These are phyloP conservation scores for Agrostemma githago DNA, from an alignment of 148 eudicot species.

Conservation along the genomic window DNA sequence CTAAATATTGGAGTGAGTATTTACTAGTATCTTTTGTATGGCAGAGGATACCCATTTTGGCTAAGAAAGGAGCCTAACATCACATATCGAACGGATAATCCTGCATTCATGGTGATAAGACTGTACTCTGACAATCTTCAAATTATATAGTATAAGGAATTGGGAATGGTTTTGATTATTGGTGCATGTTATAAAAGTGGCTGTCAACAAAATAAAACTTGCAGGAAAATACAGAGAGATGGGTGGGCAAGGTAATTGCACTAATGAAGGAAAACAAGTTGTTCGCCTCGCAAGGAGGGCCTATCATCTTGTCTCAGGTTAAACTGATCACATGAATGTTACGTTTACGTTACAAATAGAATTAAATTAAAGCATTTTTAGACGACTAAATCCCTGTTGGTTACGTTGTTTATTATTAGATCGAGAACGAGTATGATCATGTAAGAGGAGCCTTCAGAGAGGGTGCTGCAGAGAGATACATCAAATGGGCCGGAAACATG, in stretches of 20 bases:
- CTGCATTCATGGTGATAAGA: constrained; percentile 52
- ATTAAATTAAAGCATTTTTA: no score
- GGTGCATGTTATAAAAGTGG: background rate
- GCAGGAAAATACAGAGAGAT: constrained; percentile 59
- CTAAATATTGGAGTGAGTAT: background rate
- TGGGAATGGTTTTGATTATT: background rate
- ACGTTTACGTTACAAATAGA: no score
- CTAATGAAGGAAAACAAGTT: constrained; percentile 60
- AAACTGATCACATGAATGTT: background rate
- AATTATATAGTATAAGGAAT: background rate
- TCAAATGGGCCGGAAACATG: constrained; percentile 76
- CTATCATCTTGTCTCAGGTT: constrained; percentile 79
- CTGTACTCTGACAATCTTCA: background rate
- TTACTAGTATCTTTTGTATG: background rate
- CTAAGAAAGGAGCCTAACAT: constrained; percentile 54
- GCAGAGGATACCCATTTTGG: constrained; percentile 89
- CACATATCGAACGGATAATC: constrained; percentile 62
- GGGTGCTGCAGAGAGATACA: constrained; percentile 44
- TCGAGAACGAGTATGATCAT: constrained; percentile 79
- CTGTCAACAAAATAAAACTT: background rate
- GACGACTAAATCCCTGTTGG: no score
- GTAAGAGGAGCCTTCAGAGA: constrained; percentile 52
- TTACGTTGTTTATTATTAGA: constrained; percentile 21
- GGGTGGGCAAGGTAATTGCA: constrained; percentile 35
- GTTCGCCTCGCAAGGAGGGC: constrained; percentile 85